These are phyloP conservation scores for Neofusicoccum cordaticola DNA, from an alignment of 2,329 filamentous ascomycete species.

Conservation along the genomic window DNA sequence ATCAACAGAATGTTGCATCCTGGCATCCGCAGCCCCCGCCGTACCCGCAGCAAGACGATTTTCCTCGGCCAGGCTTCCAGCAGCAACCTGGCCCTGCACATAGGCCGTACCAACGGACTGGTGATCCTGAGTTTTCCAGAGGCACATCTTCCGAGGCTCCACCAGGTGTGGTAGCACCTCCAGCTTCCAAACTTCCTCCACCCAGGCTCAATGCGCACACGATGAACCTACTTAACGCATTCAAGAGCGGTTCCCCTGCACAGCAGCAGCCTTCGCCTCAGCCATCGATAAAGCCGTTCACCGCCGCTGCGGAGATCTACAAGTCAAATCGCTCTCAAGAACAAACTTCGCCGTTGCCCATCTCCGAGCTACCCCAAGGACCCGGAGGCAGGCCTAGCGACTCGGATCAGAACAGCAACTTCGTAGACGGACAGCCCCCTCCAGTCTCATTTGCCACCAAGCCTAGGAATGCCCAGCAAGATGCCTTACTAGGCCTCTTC, in stretches of 20 bases:
- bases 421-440: conserved; percentile 10
- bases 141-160: conserved; percentile 24
- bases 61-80: conserved; percentile 1
- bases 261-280: conserved; percentile 24
- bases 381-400: background rate
- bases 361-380: conserved; percentile 16
- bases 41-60: conserved; percentile 17
- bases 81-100: conserved; percentile 25
- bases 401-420: background rate
- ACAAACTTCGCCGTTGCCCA: background rate
- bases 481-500: conserved; percentile 47
- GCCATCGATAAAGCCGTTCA: conserved; percentile 14
- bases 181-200: conserved; percentile 56
- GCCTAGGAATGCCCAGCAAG: conserved; percentile 43
- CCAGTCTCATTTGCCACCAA: conserved; percentile 23
- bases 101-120: conserved; percentile 47
- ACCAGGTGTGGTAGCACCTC: conserved; percentile 50
- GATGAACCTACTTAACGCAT: conserved; percentile 56
- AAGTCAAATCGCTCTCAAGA: conserved; percentile 2
- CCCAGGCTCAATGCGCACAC: conserved; percentile 59
- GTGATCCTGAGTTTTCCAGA: conserved; percentile 41
- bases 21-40: conserved; percentile 18
- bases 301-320: conserved; percentile 17
- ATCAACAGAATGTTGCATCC: conserved; percentile 19
- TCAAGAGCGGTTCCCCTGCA: conserved; percentile 42